These are phyloP conservation scores for Debaryomyces udenii DNA, from an alignment of 1,139 yeast genomes.

Conservation along the genomic window DNA sequence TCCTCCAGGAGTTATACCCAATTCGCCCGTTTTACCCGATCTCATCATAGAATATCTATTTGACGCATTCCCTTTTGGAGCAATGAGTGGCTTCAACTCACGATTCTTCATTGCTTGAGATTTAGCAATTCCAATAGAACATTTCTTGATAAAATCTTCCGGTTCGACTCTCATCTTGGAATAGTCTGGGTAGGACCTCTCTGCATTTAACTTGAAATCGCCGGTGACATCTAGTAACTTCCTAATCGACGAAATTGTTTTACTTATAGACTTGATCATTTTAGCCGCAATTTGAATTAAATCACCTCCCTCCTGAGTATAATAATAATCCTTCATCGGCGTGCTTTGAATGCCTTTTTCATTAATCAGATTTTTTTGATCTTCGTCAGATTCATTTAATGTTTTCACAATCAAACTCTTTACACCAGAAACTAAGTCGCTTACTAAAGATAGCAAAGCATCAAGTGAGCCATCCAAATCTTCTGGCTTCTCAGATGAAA, in stretches of 20 bases:
- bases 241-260: slow-evolving; percentile 49
- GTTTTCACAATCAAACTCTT: slow-evolving; percentile 63
- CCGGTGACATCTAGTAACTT: slow-evolving; percentile 58
- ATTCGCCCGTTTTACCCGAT: slow-evolving; percentile 56
- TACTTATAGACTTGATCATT: slow-evolving; percentile 61
- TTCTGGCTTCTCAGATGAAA: slow-evolving; percentile 42
- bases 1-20: slow-evolving; percentile 61
- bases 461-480: slow-evolving; percentile 61
- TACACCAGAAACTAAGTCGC: slow-evolving; percentile 66
- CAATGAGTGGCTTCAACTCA: slow-evolving; percentile 22
- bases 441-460: slow-evolving; percentile 58
- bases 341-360: slow-evolving; percentile 9
- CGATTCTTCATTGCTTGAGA: slow-evolving; percentile 38
- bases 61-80: slow-evolving; percentile 20
- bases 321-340: slow-evolving; percentile 42
- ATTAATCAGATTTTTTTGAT: slow-evolving; percentile 18
- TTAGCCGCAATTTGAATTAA: slow-evolving; percentile 63
- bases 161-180: slow-evolving; percentile 60
- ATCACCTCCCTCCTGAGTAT: slow-evolving; percentile 68
- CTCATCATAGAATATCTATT: slow-evolving; percentile 64
- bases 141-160: slow-evolving; percentile 58
- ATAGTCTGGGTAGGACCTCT: slow-evolving; percentile 76
- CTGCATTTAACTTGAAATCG: slow-evolving; percentile 68
- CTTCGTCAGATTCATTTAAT: slow-evolving; percentile 41
- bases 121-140: slow-evolving; percentile 64